phyloP scores from a whole-genome alignment of 2,329 filamentous ascomycete species.

The Aspergillus calidoustus region DNA sequence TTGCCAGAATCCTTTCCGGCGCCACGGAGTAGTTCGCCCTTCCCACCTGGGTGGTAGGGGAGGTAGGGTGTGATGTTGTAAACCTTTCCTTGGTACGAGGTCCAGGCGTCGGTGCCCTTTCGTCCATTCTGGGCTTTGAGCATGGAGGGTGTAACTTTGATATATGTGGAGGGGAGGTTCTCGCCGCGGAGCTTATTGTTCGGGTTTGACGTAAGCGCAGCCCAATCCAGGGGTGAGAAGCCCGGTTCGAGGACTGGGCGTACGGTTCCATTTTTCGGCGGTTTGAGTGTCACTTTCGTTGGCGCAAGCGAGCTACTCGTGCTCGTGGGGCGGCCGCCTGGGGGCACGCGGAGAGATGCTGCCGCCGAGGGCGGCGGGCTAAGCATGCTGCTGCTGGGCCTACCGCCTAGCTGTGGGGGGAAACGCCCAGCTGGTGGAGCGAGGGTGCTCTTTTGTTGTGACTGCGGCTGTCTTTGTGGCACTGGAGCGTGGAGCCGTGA shows the following conservation, averaged over 20 bases:
- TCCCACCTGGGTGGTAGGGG: conserved; percentile 84
- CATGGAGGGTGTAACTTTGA: conserved; percentile 80
- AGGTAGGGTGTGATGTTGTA: conserved; percentile 93
- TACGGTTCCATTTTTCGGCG: conserved; percentile 56
- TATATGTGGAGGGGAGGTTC: conserved; percentile 57
- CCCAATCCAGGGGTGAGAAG: conserved; percentile 96
- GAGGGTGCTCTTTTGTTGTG: conserved; percentile 16
- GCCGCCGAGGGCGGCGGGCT: conserved; percentile 51
- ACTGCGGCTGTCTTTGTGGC: conserved; percentile 27
- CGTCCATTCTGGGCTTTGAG: conserved; percentile 79
- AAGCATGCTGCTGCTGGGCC: conserved; percentile 31
- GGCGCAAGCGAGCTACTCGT: conserved; percentile 48
- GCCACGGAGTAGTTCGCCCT: conserved; percentile 64
- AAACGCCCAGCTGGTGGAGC: conserved; percentile 21
- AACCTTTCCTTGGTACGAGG: conserved; percentile 82
- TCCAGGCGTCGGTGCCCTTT: conserved; percentile 88
- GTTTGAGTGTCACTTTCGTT: conserved; percentile 45
- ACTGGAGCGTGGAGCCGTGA: conserved; percentile 35
- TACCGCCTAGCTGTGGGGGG: conserved; percentile 36
- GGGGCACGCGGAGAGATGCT: conserved; percentile 46
- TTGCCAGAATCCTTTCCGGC: conserved; percentile 69
- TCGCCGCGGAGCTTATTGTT: conserved; percentile 68
- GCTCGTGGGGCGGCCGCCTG: conserved; percentile 46
- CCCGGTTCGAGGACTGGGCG: conserved; percentile 73
- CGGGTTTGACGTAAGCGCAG: conserved; percentile 69